Evolutionary conservation across 2,329 filamentous ascomycete species (phyloP).

Genomic region (Pseudogymnoascus sp.): DNA sequence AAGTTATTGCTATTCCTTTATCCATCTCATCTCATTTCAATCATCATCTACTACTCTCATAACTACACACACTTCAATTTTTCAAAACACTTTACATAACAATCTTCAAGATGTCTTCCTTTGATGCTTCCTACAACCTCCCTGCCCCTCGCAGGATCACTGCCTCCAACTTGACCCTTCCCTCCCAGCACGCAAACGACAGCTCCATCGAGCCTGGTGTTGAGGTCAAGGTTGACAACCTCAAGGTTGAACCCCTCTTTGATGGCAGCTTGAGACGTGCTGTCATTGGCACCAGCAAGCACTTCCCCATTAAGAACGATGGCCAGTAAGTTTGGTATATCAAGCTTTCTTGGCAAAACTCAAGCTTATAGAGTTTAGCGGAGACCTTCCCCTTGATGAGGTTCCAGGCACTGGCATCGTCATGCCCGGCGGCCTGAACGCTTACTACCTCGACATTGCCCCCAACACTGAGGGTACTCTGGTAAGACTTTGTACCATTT

Average conservation of each 20-base stretch:
- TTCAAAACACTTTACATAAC: neutral
- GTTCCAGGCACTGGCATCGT: conserved; percentile 28
- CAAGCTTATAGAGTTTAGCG: conserved; percentile 13
- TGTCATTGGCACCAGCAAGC: conserved; percentile 20
- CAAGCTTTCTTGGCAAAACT: conserved; percentile 7
- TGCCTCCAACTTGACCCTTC: conserved; percentile 22
- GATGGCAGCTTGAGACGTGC: conserved; percentile 17
- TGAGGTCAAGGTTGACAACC: conserved; percentile 22
- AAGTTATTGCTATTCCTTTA: neutral
- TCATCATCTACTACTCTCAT: neutral
- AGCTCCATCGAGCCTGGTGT: conserved; percentile 20
- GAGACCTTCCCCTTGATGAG: conserved; percentile 20
- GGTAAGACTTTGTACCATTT: conserved; percentile 15
- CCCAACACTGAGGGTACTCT: conserved; percentile 24
- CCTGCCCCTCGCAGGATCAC: conserved; percentile 22
- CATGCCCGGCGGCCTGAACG: conserved; percentile 26
- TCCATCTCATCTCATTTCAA: neutral
- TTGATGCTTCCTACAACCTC: conserved; percentile 6
- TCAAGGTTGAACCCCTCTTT: conserved; percentile 18
- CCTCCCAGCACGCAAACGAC: conserved; percentile 10
- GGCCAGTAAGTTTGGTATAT: conserved; percentile 20
- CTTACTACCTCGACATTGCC: conserved; percentile 26
- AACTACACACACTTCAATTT: neutral
- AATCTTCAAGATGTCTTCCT: neutral
- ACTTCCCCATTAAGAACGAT: conserved; percentile 23